A percentile compares a stretch with the other conserved stretches of the same genome.
These are phyloP conservation scores for Fusarium sp. DNA, from an alignment of 2,329 filamentous ascomycete genomes.

Conservation along the genomic window DNA sequence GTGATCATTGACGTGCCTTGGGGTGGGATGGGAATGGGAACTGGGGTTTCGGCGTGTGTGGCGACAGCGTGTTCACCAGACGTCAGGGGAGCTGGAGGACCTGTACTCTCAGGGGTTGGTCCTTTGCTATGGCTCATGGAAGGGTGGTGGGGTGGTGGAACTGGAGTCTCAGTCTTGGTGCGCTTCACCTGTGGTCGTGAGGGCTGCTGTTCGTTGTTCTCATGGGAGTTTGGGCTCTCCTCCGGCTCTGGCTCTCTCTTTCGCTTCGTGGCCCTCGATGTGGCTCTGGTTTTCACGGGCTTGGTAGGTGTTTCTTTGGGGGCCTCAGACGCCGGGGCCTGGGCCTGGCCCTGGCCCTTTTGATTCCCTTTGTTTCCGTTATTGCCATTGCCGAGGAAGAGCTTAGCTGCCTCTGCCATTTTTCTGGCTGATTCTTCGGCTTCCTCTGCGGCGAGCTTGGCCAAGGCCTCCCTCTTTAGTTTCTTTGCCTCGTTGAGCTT, in stretches of 20 bases:
- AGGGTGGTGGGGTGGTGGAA: constrained; percentile 59
- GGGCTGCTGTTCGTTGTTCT: constrained; percentile 45
- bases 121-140: constrained; percentile 45
- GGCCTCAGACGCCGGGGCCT: constrained; percentile 38
- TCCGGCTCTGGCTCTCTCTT: constrained; percentile 57
- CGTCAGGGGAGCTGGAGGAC: constrained; percentile 33
- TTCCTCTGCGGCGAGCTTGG: constrained; percentile 71
- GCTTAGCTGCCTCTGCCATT: constrained; percentile 61
- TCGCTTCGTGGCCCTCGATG: constrained; percentile 55
- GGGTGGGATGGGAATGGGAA: constrained; percentile 53
- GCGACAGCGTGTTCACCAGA: constrained; percentile 29
- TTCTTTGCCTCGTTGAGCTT: constrained; percentile 84
- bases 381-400: constrained; percentile 54
- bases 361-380: constrained; percentile 36
- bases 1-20: constrained; percentile 42
- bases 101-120: constrained; percentile 37
- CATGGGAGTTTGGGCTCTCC: constrained; percentile 44
- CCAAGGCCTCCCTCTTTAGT: constrained; percentile 74
- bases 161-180: constrained; percentile 68
- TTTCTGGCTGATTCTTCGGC: constrained; percentile 68
- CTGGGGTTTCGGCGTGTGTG: constrained; percentile 55
- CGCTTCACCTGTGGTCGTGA: constrained; percentile 60
- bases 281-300: constrained; percentile 45
- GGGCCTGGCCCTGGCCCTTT: constrained; percentile 12
- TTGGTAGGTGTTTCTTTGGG: constrained; percentile 42